Conservation (phyloP, 148 eudicot genomes). For the Cornus florida region DNA sequence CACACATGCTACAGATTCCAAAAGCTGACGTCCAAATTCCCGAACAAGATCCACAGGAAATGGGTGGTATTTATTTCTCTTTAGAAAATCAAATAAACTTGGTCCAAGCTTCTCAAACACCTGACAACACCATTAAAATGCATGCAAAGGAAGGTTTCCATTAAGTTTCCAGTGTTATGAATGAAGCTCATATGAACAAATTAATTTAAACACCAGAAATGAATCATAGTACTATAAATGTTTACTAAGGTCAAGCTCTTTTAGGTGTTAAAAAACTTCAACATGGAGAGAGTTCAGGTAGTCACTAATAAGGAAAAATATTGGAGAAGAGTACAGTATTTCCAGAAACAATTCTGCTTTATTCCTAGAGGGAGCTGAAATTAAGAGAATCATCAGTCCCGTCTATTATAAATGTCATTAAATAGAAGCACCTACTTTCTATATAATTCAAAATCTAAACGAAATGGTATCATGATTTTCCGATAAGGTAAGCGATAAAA, state of each 20-base stretch:
- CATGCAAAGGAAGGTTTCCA: constrained; percentile 48
- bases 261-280: neutral
- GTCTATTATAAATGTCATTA: neutral
- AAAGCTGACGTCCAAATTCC: constrained; percentile 89
- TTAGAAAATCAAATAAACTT: constrained; percentile 88
- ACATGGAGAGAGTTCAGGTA: constrained; percentile 1
- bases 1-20: constrained; percentile 99
- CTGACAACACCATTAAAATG: constrained; percentile 64
- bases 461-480: constrained; percentile 8
- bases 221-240: neutral
- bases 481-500: neutral
- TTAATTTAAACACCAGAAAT: constrained; percentile 14
- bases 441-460: neutral
- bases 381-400: neutral
- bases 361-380: constrained; percentile 1
- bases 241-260: neutral
- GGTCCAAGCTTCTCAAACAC: constrained; percentile 99
- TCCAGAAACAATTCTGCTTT: neutral
- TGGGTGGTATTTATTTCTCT: constrained; percentile 80
- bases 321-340: neutral
- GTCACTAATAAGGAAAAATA: neutral
- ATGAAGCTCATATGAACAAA: constrained; percentile 27
- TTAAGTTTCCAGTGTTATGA: constrained; percentile 33
- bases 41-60: constrained; percentile 95
- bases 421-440: neutral